Evolutionary conservation across 2,329 filamentous ascomycete genomes (phyloP), one percentile per base, ranked within the genome.

Genomic region (Fusarium mangiferae): DNA sequence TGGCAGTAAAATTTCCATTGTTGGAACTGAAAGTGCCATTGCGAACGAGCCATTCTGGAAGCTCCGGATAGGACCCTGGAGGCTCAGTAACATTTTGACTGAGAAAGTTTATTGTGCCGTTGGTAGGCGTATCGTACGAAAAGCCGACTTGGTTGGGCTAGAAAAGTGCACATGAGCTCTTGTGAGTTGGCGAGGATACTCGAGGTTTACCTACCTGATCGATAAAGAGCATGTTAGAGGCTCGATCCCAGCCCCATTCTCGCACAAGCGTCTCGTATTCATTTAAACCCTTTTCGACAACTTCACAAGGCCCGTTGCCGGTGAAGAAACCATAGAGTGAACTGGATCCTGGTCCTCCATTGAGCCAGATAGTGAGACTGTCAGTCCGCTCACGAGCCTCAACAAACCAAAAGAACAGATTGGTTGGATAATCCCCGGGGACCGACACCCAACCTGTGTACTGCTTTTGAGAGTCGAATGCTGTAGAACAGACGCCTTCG

Each of bases 71-170:
- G 41, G 74, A 66, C 12, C 75, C 52, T 1, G 79, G 72, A 7
- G 78, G 80, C 26, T 77, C 78, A 14, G 65, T 82, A 20, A 84
- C 80, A 51, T 82, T 78, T 42, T 80, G 81, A 6, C 82, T 83
- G 39, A 85, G 72, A 44, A 90, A 81, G 68, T 89, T 82, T 28
- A 90, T 78, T 12, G 90, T 91, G 22, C 88, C 87, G 75, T 94
- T 91, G 14, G 87, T 89, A 13, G 87, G 83, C 33, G 85, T 86
- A 77, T 94, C 93, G 78, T 89, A 91, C 5, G 91, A 93, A 73
- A 92, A 91, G 33, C 90, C 89, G 55, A 94, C 89, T 81, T 94
- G 91, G 70, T 91, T 91, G 30, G 91, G 91, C 88, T 94, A 78
- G 77, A 73, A n/a, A 17, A 45, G 30, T 44, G 61, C 24, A 60